Evolutionary conservation across 2,329 filamentous ascomycete genomes (phyloP).

Genomic region (Colletotrichum viniferum): DNA sequence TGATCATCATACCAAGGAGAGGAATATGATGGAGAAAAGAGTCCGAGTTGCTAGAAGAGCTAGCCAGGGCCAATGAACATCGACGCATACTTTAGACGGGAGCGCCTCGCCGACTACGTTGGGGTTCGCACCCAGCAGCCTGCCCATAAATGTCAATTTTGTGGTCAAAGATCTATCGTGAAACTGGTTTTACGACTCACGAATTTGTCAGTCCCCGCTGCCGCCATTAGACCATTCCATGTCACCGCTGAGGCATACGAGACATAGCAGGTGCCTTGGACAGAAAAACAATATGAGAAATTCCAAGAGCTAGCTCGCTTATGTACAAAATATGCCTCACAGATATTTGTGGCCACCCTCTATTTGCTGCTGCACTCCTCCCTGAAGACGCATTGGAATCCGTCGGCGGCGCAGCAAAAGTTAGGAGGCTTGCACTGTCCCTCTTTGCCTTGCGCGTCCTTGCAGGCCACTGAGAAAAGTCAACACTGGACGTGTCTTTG

Average conservation of each 20-base stretch:
- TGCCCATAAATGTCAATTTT: no score
- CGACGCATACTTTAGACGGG: no score
- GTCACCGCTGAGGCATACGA: no score
- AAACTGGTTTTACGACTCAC: accelerated
- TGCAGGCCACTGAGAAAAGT: background rate
- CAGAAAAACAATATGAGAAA: background rate
- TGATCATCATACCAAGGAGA: no score
- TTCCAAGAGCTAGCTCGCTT: background rate
- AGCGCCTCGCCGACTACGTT: no score
- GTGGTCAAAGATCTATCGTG: accelerated
- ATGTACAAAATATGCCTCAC: background rate
- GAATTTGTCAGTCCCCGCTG: no score
- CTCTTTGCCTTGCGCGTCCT: background rate
- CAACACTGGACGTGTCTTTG: background rate
- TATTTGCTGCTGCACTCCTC: background rate
- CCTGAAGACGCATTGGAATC: background rate
- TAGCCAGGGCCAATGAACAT: no score
- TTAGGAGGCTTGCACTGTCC: background rate
- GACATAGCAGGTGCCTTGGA: background rate
- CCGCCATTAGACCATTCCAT: background rate
- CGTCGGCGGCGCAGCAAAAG: background rate
- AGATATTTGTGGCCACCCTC: background rate
- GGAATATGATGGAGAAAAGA: no score
- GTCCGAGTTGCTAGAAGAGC: no score
- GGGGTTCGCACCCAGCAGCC: no score